A percentile compares a stretch with the other conserved stretches of the same genome.
Evolutionary conservation across 257 asterid genomes (phyloP).

Genomic region (Petunia secreta): DNA sequence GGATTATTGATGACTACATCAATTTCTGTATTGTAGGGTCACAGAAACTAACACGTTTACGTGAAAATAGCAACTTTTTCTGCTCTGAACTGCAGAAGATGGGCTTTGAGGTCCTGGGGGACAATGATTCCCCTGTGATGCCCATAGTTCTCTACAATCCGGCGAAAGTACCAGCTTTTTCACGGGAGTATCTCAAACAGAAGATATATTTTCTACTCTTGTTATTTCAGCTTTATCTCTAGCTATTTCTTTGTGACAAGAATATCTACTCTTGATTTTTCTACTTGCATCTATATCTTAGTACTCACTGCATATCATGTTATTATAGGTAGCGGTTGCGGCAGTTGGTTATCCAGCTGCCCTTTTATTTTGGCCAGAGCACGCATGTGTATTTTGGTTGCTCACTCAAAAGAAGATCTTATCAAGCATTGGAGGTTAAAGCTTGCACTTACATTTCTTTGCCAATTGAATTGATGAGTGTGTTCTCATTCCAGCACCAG

Average conservation of each 20-base stretch:
- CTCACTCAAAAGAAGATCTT: slow-evolving; percentile 91
- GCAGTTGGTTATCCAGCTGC: slow-evolving; percentile 97
- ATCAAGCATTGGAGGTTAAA: slow-evolving; percentile 77
- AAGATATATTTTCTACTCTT: slow-evolving; percentile 47
- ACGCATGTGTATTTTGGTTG: slow-evolving; percentile 86
- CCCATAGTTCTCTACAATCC: slow-evolving; percentile 96
- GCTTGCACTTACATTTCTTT: too few species aligned
- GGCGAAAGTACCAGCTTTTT: slow-evolving; percentile 90
- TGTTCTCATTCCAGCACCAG: too few species aligned
- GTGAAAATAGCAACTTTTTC: slow-evolving; percentile 89
- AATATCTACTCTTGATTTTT: too few species aligned
- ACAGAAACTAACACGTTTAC: slow-evolving; percentile 77
- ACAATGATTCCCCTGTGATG: slow-evolving; percentile 94
- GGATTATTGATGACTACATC: neutral
- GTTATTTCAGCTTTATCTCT: neutral
- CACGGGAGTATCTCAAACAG: slow-evolving; percentile 86
- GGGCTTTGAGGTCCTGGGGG: slow-evolving; percentile 96
- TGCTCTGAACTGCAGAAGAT: slow-evolving; percentile 85
- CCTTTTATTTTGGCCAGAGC: slow-evolving; percentile 89
- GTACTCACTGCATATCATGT: neutral
- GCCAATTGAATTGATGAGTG: too few species aligned
- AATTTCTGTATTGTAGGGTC: slow-evolving; percentile 60
- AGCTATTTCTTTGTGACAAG: too few species aligned
- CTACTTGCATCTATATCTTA: too few species aligned
- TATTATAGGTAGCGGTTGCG: slow-evolving; percentile 80